phyloP scores from a whole-genome alignment of 2,329 filamentous ascomycete species.

The Phyllosticta capitalensis region DNA sequence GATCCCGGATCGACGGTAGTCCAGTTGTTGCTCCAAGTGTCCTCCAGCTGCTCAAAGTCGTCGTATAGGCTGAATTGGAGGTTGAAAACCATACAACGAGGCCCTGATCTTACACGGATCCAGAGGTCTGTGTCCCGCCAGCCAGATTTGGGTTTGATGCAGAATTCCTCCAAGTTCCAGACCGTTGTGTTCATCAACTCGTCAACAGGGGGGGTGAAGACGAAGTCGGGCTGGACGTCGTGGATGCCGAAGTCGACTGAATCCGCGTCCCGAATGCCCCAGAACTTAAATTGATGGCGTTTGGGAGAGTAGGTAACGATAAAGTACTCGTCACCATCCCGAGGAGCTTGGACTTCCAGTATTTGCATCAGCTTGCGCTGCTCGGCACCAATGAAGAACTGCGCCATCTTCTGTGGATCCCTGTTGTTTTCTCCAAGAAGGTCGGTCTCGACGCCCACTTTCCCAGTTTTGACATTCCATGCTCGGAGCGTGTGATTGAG shows the following conservation, averaged over 20 bases:
- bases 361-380: conserved; percentile 70
- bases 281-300: conserved; percentile 90
- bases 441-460: conserved; percentile 67
- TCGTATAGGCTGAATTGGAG: conserved; percentile 63
- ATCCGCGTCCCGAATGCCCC: conserved; percentile 60
- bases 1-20: conserved; percentile 34
- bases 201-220: conserved; percentile 54
- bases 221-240: conserved; percentile 57
- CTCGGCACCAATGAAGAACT: conserved; percentile 68
- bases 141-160: conserved; percentile 28
- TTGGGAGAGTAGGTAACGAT: conserved; percentile 83
- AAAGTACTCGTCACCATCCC: conserved; percentile 44
- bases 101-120: conserved; percentile 46
- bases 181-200: conserved; percentile 42
- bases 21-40: conserved; percentile 55
- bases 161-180: conserved; percentile 42
- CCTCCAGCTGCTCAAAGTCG: conserved; percentile 51
- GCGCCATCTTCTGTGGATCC: conserved; percentile 58
- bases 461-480: conserved; percentile 80
- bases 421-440: conserved; percentile 52
- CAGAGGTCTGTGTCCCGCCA: conserved; percentile 36
- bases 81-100: conserved; percentile 55
- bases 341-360: conserved; percentile 46
- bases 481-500: conserved; percentile 82
- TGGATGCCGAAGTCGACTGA: conserved; percentile 50